A percentile compares a stretch with the other conserved stretches of the same genome.
Conservation (phyloP, 106 monocot genomes). For the Dendrobium nobile region DNA sequence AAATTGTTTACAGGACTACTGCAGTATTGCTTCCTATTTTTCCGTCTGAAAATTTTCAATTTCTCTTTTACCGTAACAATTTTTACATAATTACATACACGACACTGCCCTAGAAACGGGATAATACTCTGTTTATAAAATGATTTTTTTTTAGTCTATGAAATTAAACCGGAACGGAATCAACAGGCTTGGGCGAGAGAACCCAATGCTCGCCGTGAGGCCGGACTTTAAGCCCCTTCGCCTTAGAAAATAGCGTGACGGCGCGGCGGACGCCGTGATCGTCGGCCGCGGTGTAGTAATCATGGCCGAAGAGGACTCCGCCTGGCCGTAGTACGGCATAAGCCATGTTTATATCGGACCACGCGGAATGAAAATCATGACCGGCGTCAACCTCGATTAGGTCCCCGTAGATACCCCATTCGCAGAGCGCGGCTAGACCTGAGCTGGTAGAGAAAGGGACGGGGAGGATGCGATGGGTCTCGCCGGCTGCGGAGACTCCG, state of each 20-base stretch:
- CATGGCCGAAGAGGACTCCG: slow-evolving; percentile 66
- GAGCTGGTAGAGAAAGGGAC: slow-evolving; percentile 63
- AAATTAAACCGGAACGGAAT: not conserved
- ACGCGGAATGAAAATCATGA: slow-evolving; percentile 78
- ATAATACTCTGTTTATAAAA: no score
- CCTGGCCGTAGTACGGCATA: slow-evolving; percentile 52
- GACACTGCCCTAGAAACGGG: no score
- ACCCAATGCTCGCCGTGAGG: slow-evolving; percentile 76
- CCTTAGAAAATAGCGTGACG: slow-evolving; percentile 46
- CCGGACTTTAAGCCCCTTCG: slow-evolving; percentile 31
- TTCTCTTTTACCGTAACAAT: no score
- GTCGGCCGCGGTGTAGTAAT: slow-evolving; percentile 47
- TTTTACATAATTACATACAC: no score
- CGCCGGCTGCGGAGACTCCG: slow-evolving; percentile 29
- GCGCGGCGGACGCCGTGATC: slow-evolving; percentile 54
- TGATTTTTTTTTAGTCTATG: no score
- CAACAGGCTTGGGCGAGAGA: slow-evolving; percentile 42
- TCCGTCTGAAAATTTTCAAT: no score
- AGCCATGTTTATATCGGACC: slow-evolving; percentile 62
- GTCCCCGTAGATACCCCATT: slow-evolving; percentile 59
- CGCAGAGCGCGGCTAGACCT: slow-evolving; percentile 43
- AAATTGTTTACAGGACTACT: no score
- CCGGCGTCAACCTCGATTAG: slow-evolving; percentile 81
- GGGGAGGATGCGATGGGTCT: slow-evolving; percentile 24
- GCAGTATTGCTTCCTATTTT: no score